Evolutionary conservation across 2,329 filamentous ascomycete species (phyloP).

Genomic region (Fusarium armeniacum): DNA sequence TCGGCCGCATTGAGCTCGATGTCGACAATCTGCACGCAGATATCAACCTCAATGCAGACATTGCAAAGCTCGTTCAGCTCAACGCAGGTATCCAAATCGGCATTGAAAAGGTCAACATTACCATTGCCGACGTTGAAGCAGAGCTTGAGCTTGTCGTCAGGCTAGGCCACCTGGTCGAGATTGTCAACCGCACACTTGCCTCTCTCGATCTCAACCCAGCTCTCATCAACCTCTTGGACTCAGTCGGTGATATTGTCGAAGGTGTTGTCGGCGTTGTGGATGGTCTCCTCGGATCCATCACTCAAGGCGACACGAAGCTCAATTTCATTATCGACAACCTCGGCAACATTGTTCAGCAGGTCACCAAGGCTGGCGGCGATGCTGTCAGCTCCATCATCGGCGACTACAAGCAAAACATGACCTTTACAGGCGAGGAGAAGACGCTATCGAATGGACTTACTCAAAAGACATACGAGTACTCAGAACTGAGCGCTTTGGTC

Average conservation of each 20-base stretch:
- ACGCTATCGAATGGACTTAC: constrained; percentile 15
- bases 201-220: constrained; percentile 32
- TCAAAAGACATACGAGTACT: constrained; percentile 29
- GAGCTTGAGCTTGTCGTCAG: constrained; percentile 34
- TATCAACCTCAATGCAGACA: constrained; percentile 33
- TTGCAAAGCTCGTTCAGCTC: constrained; percentile 26
- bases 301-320: constrained; percentile 30
- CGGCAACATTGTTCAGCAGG: constrained; percentile 31
- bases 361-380: constrained; percentile 16
- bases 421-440: constrained; percentile 31
- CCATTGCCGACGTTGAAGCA: constrained; percentile 28
- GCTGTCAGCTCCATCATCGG: constrained; percentile 32
- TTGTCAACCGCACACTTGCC: constrained; percentile 31
- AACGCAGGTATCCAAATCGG: constrained; percentile 30
- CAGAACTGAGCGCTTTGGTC: constrained; percentile 23
- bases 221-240: constrained; percentile 27
- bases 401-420: constrained; percentile 35
- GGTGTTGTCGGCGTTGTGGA: constrained; percentile 24
- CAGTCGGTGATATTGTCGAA: constrained; percentile 26
- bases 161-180: constrained; percentile 26
- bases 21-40: constrained; percentile 34
- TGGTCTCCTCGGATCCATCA: constrained; percentile 29
- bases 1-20: constrained; percentile 31
- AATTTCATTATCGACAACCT: constrained; percentile 35
- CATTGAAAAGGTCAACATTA: constrained; percentile 36